These are phyloP conservation scores for Lomentospora prolificans DNA, from an alignment of 2,329 filamentous ascomycete species.

Conservation along the genomic window DNA sequence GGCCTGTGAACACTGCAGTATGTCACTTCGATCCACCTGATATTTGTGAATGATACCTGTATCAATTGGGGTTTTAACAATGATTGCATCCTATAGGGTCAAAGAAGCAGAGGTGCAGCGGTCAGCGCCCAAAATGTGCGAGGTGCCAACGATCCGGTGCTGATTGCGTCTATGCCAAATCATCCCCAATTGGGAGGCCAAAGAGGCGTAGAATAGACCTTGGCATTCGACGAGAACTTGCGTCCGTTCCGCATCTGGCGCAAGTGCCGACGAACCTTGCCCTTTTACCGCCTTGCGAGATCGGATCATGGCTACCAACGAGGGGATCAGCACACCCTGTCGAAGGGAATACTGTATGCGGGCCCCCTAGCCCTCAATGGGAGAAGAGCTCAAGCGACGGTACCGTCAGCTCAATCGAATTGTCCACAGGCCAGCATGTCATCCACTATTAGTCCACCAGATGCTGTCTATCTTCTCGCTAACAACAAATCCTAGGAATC, in stretches of 20 bases:
- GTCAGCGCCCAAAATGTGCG: not conserved
- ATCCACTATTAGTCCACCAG: too few species aligned
- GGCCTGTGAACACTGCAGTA: constrained; percentile 1
- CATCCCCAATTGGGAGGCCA: not conserved
- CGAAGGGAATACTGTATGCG: not conserved
- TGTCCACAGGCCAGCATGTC: too few species aligned
- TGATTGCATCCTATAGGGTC: not conserved
- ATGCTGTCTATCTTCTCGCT: too few species aligned
- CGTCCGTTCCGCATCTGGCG: not conserved
- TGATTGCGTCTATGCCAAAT: not conserved
- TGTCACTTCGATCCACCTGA: not conserved
- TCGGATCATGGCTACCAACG: not conserved
- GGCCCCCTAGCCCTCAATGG: not conserved
- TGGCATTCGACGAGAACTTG: not conserved
- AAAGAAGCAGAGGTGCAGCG: not conserved
- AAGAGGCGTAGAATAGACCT: not conserved
- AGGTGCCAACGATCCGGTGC: not conserved
- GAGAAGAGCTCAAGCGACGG: too few species aligned
- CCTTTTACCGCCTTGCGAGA: not conserved
- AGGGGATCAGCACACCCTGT: not conserved
- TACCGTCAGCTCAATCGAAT: too few species aligned
- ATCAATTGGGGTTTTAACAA: too few species aligned
- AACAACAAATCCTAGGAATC: too few species aligned
- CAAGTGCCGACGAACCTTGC: not conserved
- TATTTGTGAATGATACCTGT: too few species aligned